phyloP scores from a whole-genome alignment of 495 filamentous ascomycete genomes.

The Extremus antarcticus region DNA sequence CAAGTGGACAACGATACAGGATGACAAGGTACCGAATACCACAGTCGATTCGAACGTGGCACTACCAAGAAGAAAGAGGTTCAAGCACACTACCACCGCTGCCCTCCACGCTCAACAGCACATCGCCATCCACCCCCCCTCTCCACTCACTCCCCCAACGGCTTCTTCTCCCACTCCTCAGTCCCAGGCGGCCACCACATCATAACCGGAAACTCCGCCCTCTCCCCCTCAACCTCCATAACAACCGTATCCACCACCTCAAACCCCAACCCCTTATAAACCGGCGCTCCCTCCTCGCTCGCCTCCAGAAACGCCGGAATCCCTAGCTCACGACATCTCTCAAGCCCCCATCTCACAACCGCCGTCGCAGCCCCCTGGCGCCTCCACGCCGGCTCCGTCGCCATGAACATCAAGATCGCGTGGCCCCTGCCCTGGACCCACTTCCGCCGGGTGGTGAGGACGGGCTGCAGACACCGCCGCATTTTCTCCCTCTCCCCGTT shows the following conservation, averaged over 20 bases:
- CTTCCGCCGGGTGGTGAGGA: background rate
- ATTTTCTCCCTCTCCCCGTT: background rate
- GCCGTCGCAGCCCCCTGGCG: conserved; percentile 9
- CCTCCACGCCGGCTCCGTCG: conserved; percentile 7
- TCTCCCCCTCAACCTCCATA: background rate
- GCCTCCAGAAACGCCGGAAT: conserved; percentile 16
- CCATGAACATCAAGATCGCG: conserved; percentile 14
- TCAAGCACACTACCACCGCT: no score
- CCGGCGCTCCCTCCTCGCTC: conserved; percentile 12
- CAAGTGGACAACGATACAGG: no score
- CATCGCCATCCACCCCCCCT: no score
- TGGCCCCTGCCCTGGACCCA: conserved; percentile 6
- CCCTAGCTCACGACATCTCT: conserved; percentile 7
- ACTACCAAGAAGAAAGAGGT: no score
- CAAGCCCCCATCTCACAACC: conserved; percentile 14
- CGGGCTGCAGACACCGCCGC: background rate
- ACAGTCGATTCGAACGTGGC: no score
- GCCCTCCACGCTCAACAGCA: no score
- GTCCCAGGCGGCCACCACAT: conserved; percentile 15
- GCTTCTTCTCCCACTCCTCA: conserved; percentile 6
- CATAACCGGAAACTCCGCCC: conserved; percentile 10
- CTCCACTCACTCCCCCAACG: no score
- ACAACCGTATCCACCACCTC: conserved; percentile 13
- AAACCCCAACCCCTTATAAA: conserved; percentile 13
- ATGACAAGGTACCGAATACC: no score